Evolutionary conservation across 169 alveolate genomes (phyloP).

Genomic region (Plasmodium reichenowi): DNA sequence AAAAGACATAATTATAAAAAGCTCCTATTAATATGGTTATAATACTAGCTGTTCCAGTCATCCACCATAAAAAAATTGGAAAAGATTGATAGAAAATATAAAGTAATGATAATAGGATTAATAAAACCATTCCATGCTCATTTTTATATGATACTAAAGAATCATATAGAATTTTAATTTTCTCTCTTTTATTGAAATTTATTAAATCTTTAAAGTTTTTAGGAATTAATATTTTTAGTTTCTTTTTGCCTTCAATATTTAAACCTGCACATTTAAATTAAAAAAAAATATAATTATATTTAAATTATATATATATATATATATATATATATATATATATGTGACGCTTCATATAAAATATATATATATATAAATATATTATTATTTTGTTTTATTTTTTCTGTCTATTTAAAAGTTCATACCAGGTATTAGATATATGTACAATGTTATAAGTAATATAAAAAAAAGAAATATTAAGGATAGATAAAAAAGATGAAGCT

Average conservation of each 20-base stretch:
- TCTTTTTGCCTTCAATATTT: conserved; percentile 47
- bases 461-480: conserved; percentile 27
- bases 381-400: not conserved
- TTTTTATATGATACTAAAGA: conserved; percentile 63
- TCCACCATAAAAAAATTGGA: conserved; percentile 77
- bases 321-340: not conserved
- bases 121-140: conserved; percentile 54
- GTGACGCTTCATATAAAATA: not conserved
- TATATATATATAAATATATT: not conserved
- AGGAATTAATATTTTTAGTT: conserved; percentile 38
- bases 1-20: conserved; percentile 58
- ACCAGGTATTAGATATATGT: conserved; percentile 65
- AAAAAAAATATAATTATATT: not conserved
- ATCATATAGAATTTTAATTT: conserved; percentile 53
- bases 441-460: conserved; percentile 18
- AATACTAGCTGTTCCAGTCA: conserved; percentile 68
- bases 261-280: conserved; percentile 10
- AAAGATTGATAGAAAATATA: conserved; percentile 65
- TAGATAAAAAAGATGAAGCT: conserved; percentile 46
- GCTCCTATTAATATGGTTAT: conserved; percentile 75
- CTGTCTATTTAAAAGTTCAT: conserved; percentile 1
- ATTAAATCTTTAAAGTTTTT: conserved; percentile 48
- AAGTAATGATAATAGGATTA: conserved; percentile 48
- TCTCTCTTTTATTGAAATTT: conserved; percentile 22
- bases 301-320: conserved; percentile 3